A percentile compares a stretch with the other conserved stretches of the same genome.
phyloP scores from a whole-genome alignment of 495 filamentous ascomycete genomes.

The Tirmania nivea region DNA sequence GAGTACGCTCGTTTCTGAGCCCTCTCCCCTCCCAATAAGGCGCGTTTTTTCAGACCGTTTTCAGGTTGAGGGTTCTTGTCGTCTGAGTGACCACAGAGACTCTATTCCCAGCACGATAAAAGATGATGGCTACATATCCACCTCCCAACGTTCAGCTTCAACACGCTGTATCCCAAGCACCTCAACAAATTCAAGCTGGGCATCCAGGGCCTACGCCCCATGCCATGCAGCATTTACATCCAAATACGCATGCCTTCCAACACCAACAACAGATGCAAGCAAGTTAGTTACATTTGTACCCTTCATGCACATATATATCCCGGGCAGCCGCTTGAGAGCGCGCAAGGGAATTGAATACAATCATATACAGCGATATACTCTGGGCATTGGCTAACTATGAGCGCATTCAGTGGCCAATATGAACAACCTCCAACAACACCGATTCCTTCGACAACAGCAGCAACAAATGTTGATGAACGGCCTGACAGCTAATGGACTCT shows the following conservation, averaged over 20 bases:
- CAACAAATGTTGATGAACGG: neutral
- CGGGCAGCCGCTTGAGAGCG: too few species aligned
- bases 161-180: conserved; percentile 16
- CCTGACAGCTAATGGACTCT: neutral
- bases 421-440: neutral
- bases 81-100: neutral
- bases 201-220: conserved; percentile 15
- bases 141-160: conserved; percentile 17
- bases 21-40: neutral
- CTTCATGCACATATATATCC: too few species aligned
- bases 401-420: neutral
- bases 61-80: neutral
- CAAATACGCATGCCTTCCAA: conserved; percentile 14
- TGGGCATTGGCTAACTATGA: neutral
- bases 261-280: conserved; percentile 3
- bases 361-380: too few species aligned
- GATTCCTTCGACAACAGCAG: neutral
- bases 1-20: too few species aligned
- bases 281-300: neutral
- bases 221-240: conserved; percentile 16
- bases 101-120: neutral
- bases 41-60: neutral
- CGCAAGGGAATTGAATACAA: too few species aligned
- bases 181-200: conserved; percentile 16
- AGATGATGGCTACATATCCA: conserved; percentile 16